Percentiles rank a stretch among this genome's conserved stretches.
Conservation (phyloP, 495 filamentous ascomycete species). For the Mytilinidion resinicola region DNA sequence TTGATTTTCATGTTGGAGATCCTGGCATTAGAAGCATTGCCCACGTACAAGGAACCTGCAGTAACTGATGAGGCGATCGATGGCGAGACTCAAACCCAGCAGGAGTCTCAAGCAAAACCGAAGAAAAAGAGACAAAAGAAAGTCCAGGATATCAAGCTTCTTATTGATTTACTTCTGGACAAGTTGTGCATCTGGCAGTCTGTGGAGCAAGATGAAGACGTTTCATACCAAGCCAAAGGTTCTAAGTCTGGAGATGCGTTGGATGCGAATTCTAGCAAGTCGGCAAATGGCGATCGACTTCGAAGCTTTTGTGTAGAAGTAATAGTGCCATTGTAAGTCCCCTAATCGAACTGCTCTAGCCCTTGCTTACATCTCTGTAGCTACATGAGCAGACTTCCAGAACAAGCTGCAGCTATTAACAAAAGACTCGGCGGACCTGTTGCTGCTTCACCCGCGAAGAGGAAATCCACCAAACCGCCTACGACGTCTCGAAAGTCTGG, state of each 20-base stretch:
- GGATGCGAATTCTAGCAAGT: conserved; percentile 25
- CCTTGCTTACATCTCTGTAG: conserved; percentile 37
- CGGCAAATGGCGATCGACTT: conserved; percentile 45
- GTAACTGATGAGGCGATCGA: conserved; percentile 34
- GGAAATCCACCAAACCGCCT: conserved; percentile 41
- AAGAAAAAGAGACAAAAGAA: conserved; percentile 45
- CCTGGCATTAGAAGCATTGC: conserved; percentile 54
- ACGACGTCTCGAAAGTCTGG: conserved; percentile 42
- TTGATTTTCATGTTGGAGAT: conserved; percentile 87
- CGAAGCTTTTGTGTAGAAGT: conserved; percentile 87
- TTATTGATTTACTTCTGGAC: conserved; percentile 82
- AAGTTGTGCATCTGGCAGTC: conserved; percentile 95
- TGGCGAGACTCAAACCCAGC: conserved; percentile 17
- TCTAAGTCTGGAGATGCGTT: neutral
- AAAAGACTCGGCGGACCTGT: conserved; percentile 79
- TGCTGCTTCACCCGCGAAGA: conserved; percentile 55
- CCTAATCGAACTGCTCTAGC: conserved; percentile 1
- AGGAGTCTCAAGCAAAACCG: conserved; percentile 29
- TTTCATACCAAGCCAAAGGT: conserved; percentile 17
- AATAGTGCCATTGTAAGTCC: conserved; percentile 76
- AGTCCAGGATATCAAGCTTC: conserved; percentile 49
- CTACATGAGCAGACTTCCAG: conserved; percentile 77
- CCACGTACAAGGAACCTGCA: conserved; percentile 36
- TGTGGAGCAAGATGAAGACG: conserved; percentile 49
- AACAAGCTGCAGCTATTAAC: conserved; percentile 70